Percentiles rank a stretch among this genome's conserved stretches.
Evolutionary conservation across 352 stramenopile species (phyloP).

Genomic region (Blastocystis sp.): DNA sequence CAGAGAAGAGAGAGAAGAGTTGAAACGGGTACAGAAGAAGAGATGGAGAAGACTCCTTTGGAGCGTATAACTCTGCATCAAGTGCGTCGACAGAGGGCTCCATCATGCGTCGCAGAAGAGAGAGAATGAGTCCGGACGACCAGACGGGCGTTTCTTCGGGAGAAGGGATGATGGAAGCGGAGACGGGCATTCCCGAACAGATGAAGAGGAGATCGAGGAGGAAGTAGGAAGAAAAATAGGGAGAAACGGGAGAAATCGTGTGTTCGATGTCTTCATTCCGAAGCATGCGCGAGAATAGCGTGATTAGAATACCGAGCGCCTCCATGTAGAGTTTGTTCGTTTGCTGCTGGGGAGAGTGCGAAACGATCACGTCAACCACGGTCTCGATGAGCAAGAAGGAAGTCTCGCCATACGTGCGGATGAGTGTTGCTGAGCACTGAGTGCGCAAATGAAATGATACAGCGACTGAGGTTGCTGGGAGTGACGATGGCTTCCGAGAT

Average conservation of each 20-base stretch:
- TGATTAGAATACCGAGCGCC: not conserved
- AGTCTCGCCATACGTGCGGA: slow-evolving; percentile 8
- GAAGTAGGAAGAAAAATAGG: slow-evolving; percentile 25
- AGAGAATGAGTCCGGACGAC: not conserved
- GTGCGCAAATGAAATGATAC: not conserved
- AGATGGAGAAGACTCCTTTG: not conserved
- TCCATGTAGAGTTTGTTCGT: slow-evolving; percentile 47
- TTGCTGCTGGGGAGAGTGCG: slow-evolving; percentile 32
- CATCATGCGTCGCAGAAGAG: not conserved
- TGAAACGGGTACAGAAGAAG: slow-evolving; percentile 29
- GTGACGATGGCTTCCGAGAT: not conserved
- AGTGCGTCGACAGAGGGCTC: not conserved
- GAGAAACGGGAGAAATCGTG: slow-evolving; percentile 20
- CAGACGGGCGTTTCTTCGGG: not conserved
- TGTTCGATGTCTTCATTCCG: slow-evolving; percentile 15
- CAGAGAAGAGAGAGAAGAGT: not conserved
- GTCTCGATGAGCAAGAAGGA: slow-evolving; percentile 19
- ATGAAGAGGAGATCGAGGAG: slow-evolving; percentile 25
- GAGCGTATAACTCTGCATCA: not conserved
- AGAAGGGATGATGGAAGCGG: not conserved
- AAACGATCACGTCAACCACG: slow-evolving; percentile 28
- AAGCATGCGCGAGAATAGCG: slow-evolving; percentile 10
- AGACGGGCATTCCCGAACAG: slow-evolving; percentile 30
- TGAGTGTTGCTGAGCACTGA: not conserved
- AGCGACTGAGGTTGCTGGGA: not conserved